A percentile compares a stretch with the other conserved stretches of the same genome.
phyloP scores from a whole-genome alignment of 345 rosid genomes.

The Linum usitatissimum region DNA sequence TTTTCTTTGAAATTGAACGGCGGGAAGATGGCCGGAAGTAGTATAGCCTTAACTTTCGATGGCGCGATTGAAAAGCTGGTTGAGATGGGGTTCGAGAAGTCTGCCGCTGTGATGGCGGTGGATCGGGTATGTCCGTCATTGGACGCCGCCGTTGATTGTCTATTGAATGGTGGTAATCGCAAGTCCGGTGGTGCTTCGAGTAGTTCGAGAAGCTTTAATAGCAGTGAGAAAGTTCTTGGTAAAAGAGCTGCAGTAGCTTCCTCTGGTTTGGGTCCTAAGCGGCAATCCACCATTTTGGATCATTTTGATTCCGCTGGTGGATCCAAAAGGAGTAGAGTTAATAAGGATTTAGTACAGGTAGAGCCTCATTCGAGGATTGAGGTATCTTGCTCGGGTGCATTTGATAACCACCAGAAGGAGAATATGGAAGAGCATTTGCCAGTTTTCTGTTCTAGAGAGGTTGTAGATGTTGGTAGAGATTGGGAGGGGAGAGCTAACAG shows the following conservation, averaged over 20 bases:
- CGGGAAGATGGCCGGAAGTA: slow-evolving; percentile 20
- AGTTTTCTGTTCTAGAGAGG: slow-evolving; percentile 18
- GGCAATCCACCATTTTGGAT: slow-evolving; percentile 53
- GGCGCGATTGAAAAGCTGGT: slow-evolving; percentile 33
- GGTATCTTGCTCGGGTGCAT: slow-evolving; percentile 5
- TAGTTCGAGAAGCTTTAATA: slow-evolving; percentile 19
- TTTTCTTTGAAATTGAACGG: neutral
- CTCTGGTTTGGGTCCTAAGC: slow-evolving; percentile 18
- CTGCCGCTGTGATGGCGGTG: slow-evolving; percentile 42
- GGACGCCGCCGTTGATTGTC: slow-evolving; percentile 40
- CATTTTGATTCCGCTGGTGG: slow-evolving; percentile 34
- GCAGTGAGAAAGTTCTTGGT: slow-evolving; percentile 17
- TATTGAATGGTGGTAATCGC: slow-evolving; percentile 31
- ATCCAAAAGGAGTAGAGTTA: slow-evolving; percentile 21
- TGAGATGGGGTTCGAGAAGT: slow-evolving; percentile 65
- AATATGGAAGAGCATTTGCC: slow-evolving; percentile 12
- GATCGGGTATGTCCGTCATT: slow-evolving; percentile 49
- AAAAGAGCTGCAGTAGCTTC: slow-evolving; percentile 22
- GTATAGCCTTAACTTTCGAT: slow-evolving; percentile 17
- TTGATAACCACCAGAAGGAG: slow-evolving; percentile 8
- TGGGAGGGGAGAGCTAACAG: slow-evolving; percentile 50
- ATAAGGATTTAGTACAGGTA: slow-evolving; percentile 9
- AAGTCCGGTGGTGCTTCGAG: slow-evolving; percentile 19
- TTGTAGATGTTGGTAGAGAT: slow-evolving; percentile 25
- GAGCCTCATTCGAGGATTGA: slow-evolving; percentile 12